Evolutionary conservation across 331 rosid species (phyloP).

Genomic region (Cydonia oblonga): DNA sequence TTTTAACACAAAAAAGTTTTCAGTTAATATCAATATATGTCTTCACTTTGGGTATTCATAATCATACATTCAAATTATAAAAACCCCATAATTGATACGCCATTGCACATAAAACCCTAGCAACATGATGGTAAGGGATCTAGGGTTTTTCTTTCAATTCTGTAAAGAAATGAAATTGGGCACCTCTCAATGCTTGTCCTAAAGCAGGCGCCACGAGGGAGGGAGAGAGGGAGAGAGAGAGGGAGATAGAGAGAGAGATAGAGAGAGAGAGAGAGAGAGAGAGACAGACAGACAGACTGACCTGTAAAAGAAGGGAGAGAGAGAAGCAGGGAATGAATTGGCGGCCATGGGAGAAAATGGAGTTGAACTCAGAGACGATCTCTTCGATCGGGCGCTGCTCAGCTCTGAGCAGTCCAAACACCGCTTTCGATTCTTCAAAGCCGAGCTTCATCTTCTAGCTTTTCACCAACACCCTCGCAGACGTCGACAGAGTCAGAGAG

Average conservation of each 20-base stretch:
- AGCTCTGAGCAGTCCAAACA: slow-evolving; percentile 40
- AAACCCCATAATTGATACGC: not conserved
- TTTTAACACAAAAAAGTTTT: not conserved
- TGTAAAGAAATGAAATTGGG: not conserved
- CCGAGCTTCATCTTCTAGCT: slow-evolving; percentile 21
- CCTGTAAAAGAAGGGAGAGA: slow-evolving; percentile 39
- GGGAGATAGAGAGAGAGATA: not conserved
- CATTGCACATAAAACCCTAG: not conserved
- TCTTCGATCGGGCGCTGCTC: slow-evolving; percentile 57
- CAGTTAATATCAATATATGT: not conserved
- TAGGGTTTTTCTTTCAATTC: slow-evolving; percentile 1
- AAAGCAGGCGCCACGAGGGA: not conserved
- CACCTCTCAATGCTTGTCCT: not conserved
- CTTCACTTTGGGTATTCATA: not conserved
- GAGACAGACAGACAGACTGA: slow-evolving; percentile 7
- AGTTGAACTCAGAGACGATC: slow-evolving; percentile 50
- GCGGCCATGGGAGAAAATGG: slow-evolving; percentile 35
- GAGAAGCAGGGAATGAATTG: slow-evolving; percentile 64
- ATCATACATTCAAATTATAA: not conserved
- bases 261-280: slow-evolving; percentile 27
- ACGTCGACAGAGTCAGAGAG: not conserved
- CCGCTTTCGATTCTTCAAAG: slow-evolving; percentile 45
- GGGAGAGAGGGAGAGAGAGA: too few relatives aligned
- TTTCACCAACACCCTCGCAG: not conserved
- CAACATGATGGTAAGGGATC: not conserved